Evolutionary conservation across 1,284 basidiomycete species (phyloP), one percentile per base, ranked within the genome.

Genomic region (Peniophora sp.): DNA sequence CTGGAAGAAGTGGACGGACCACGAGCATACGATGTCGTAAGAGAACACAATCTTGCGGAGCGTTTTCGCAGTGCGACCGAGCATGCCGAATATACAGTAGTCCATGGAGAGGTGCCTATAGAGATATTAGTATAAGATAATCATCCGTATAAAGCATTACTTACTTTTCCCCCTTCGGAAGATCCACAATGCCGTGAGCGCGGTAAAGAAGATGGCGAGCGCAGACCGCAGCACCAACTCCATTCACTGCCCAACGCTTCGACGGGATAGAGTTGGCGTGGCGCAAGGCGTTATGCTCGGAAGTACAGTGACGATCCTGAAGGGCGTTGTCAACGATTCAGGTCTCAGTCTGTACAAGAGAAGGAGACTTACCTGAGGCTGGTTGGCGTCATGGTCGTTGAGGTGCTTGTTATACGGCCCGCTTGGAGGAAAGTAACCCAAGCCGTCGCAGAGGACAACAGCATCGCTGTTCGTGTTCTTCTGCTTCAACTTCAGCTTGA

Each of bases 1-100:
- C 19, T 50, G 10, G 22, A 19, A 32, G 27, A 63, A 46, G 12
- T 59, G 56, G 16, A 51, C 55, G 16, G 23, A 49, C 54, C 56
- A 65, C 36, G 63, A 61, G 43, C 64, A 65, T 2, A 54, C 56
- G 32, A 65, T 64, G 50, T 65, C 60, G 45, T 65, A 65, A 0
- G 59, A 62, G 14, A 62, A 32, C n/a, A 58, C 45, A 16, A 62
- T 3, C 2, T 17, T 1, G 32, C 43, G 5, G 47, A 25, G 22
- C 23, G n/a, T n/a, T n/a, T 23, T 12, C 48, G 47, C 11, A 38
- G 47, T 19, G 36, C 24, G 38, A 19, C n/a, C 11, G 17, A 52
- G 45, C 11, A 43, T 36, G 54, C 49, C 58, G n/a, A 61, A 49
- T 23, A 63, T 56, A 10, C 57, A 38, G 38, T 60, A 63, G 45